phyloP scores from a whole-genome alignment of 108 stramenopile species.

The Tribonema minus region DNA sequence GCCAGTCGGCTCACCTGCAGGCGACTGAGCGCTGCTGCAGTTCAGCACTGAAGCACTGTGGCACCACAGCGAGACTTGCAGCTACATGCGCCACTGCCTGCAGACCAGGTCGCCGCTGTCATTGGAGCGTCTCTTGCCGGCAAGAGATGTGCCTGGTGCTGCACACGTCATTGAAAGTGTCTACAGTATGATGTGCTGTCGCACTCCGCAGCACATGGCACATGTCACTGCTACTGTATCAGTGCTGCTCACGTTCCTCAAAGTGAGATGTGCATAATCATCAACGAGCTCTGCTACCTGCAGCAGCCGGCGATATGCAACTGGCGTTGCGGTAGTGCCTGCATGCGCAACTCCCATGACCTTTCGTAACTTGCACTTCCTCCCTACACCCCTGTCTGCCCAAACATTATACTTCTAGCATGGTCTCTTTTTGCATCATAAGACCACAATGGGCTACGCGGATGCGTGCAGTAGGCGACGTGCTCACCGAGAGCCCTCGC shows the following conservation, averaged over 20 bases:
- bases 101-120: not conserved
- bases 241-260: too few species aligned
- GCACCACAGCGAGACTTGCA: not conserved
- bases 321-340: not conserved
- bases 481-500: not conserved
- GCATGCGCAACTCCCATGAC: too few species aligned
- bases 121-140: not conserved
- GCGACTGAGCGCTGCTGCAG: not conserved
- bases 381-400: too few species aligned
- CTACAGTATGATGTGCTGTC: too few species aligned
- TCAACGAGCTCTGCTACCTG: too few species aligned
- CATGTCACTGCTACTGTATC: too few species aligned
- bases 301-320: not conserved
- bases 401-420: too few species aligned
- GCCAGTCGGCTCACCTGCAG: not conserved
- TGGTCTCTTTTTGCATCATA: too few species aligned
- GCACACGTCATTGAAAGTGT: too few species aligned
- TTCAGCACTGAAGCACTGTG: not conserved
- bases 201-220: too few species aligned
- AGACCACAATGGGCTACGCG: not conserved
- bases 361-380: too few species aligned
- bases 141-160: not conserved
- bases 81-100: not conserved
- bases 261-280: too few species aligned
- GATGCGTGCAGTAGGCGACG: not conserved